Evolutionary conservation across 768 basidiomycete genomes (phyloP).

Genomic region (Russula vinacea): DNA sequence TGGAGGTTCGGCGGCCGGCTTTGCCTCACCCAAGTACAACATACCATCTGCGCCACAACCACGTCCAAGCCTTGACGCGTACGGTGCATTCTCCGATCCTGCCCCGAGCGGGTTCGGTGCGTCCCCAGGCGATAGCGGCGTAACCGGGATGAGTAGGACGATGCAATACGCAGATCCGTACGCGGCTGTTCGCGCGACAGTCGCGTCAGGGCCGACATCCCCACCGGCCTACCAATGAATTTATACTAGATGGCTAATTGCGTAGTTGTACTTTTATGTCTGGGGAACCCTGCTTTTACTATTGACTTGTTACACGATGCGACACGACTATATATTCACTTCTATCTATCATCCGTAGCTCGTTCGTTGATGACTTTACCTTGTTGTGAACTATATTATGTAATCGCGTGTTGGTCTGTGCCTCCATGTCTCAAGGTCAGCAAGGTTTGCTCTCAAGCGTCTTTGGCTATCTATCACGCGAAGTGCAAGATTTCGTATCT

Average conservation of each 20-base stretch:
- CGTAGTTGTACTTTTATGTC: slow-evolving; percentile 24
- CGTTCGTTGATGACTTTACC: neutral
- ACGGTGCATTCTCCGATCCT: slow-evolving; percentile 89
- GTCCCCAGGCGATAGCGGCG: slow-evolving; percentile 41
- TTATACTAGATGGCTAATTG: slow-evolving; percentile 1
- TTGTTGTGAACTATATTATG: slow-evolving; percentile 23
- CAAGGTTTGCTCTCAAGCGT: slow-evolving; percentile 58
- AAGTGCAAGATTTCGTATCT: slow-evolving; percentile 66
- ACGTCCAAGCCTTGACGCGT: slow-evolving; percentile 77
- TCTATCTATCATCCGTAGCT: neutral
- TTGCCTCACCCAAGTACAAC: slow-evolving; percentile 35
- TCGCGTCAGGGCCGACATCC: slow-evolving; percentile 21
- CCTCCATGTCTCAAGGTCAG: slow-evolving; percentile 16
- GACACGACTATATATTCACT: slow-evolving; percentile 15
- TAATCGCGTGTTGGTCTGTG: slow-evolving; percentile 16
- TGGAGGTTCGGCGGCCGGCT: slow-evolving; percentile 32
- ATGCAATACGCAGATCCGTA: slow-evolving; percentile 93
- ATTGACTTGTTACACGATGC: slow-evolving; percentile 8
- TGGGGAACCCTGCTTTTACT: neutral
- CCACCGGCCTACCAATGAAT: slow-evolving; percentile 25
- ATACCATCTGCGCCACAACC: slow-evolving; percentile 36
- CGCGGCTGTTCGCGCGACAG: slow-evolving; percentile 64
- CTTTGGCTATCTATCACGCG: slow-evolving; percentile 64
- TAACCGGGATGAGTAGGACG: slow-evolving; percentile 68
- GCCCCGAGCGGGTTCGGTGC: slow-evolving; percentile 70